Evolutionary conservation across 2,329 filamentous ascomycete species (phyloP), one percentile per base, ranked within the genome.

Genomic region (Fusarium cicatricum): DNA sequence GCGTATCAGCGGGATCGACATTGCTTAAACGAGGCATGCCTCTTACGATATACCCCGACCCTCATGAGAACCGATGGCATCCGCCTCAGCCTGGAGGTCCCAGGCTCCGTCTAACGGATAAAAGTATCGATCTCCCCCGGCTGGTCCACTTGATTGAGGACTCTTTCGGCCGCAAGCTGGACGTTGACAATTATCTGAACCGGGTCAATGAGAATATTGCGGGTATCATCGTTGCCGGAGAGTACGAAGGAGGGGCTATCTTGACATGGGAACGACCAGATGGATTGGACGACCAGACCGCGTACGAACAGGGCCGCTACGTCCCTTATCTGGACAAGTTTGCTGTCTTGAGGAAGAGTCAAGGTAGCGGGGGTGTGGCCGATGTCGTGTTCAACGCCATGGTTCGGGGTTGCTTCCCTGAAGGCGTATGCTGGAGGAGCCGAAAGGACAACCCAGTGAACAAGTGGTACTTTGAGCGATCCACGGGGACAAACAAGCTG

Each of bases 291-390:
- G 82, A 86, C 44, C 81, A 85, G 73, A 80, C 69, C 70, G 83
- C 74, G 54, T 77, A 83, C 52, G 75, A 79, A 15, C 81, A 82
- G 31, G 82, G 82, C 1, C 84, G 90, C 10, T 84, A 92, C 64
- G 90, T 99, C 0, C 95, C 95, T 0, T 99, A 99, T 72, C 82
- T 99, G 26, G 95, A 99, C 75, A 99, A 99, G 73, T 98, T 99
- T 71, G 95, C 95, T 1, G 95, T 99, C 1, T 81, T 97, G 14
- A 94, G 90, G 64, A 89, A 87, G 56, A 90, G 89, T 11, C 95
- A 99, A 73, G 95, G 95, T 0, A 91, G 90, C 0, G 92, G 92
- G 2, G 94, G 95, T 3, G 93, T 98, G 3, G 94, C 95, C 2
- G 95, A 99, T 71, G 90, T 98, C 33, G 90, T 99, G 8, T 99